These are phyloP conservation scores for Boletus pseudo-olivaceus DNA, from an alignment of 768 basidiomycete species.

Conservation along the genomic window DNA sequence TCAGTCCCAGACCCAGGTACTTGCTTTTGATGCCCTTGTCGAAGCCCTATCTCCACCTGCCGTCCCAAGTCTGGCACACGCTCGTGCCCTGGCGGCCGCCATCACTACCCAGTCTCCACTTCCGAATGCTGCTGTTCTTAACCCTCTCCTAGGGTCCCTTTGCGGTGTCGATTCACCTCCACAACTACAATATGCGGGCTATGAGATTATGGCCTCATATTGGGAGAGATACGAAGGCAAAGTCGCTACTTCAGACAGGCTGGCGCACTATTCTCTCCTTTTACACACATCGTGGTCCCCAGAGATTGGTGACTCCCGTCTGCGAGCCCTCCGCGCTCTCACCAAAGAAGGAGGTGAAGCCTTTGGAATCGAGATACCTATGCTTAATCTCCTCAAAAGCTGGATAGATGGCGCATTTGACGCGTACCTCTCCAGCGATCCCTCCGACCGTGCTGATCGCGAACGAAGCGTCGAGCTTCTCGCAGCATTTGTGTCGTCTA, in stretches of 20 bases:
- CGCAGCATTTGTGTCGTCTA: conserved; percentile 51
- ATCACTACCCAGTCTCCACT: conserved; percentile 53
- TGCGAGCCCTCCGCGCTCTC: conserved; percentile 64
- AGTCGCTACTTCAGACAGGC: conserved; percentile 53
- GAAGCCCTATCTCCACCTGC: conserved; percentile 45
- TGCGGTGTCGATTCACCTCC: conserved; percentile 53
- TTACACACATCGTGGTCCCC: conserved; percentile 49
- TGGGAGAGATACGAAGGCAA: conserved; percentile 54
- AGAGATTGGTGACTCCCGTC: conserved; percentile 71
- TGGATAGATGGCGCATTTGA: conserved; percentile 71
- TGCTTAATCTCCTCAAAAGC: conserved; percentile 53
- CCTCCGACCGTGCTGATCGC: conserved; percentile 49
- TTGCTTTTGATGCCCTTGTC: conserved; percentile 45
- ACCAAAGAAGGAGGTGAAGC: conserved; percentile 59
- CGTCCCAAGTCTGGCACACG: conserved; percentile 65
- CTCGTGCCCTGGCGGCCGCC: conserved; percentile 52
- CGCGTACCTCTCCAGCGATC: conserved; percentile 36
- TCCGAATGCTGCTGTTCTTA: conserved; percentile 50
- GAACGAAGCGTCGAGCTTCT: conserved; percentile 63
- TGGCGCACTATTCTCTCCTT: conserved; percentile 65
- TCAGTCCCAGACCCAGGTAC: conserved; percentile 25
- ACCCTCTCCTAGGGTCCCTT: conserved; percentile 57
- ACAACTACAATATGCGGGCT: conserved; percentile 63
- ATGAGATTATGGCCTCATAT: conserved; percentile 68
- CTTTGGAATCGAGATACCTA: conserved; percentile 57